These are phyloP conservation scores for Axilococcus clingmanii DNA, from an alignment of 139 green algal species.

Conservation along the genomic window DNA sequence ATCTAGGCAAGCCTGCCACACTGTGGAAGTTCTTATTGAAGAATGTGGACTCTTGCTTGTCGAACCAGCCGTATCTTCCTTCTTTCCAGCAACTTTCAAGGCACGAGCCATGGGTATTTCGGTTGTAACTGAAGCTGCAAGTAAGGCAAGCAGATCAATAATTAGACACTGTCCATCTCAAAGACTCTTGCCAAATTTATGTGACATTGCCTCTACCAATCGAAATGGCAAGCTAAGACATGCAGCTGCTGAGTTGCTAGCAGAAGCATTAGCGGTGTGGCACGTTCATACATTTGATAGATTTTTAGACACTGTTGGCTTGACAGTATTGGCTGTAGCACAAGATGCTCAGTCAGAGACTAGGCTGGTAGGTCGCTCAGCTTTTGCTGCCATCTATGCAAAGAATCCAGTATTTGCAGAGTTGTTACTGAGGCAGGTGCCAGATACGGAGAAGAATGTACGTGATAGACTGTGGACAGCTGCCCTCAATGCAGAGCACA, in stretches of 20 bases:
- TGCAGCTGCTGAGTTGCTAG: conserved; percentile 30
- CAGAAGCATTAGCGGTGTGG: conserved; percentile 44
- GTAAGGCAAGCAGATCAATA: conserved; percentile 32
- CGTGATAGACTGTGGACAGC: conserved; percentile 39
- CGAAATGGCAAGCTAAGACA: conserved; percentile 51
- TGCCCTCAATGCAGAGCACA: background rate
- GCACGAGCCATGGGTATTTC: conserved; percentile 69
- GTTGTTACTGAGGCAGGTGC: conserved; percentile 29
- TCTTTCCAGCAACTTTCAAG: conserved; percentile 59
- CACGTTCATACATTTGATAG: conserved; percentile 19
- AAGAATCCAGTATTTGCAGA: conserved; percentile 17
- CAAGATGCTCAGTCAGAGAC: conserved; percentile 39
- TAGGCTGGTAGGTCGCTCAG: conserved; percentile 21
- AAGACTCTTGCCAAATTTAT: conserved; percentile 39
- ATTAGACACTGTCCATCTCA: conserved; percentile 41
- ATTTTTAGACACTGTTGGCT: conserved; percentile 35
- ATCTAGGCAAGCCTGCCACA: conserved; percentile 49
- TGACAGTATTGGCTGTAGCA: conserved; percentile 21
- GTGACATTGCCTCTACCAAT: conserved; percentile 28
- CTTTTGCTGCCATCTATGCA: conserved; percentile 37
- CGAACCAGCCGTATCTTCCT: conserved; percentile 25
- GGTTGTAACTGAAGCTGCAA: conserved; percentile 42
- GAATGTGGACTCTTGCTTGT: conserved; percentile 42
- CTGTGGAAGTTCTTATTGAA: conserved; percentile 42
- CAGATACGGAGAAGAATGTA: conserved; percentile 19